Percentiles rank a stretch among this genome's conserved stretches.
Evolutionary conservation across 495 filamentous ascomycete species (phyloP).

Genomic region (Aspergillus cavernicola): DNA sequence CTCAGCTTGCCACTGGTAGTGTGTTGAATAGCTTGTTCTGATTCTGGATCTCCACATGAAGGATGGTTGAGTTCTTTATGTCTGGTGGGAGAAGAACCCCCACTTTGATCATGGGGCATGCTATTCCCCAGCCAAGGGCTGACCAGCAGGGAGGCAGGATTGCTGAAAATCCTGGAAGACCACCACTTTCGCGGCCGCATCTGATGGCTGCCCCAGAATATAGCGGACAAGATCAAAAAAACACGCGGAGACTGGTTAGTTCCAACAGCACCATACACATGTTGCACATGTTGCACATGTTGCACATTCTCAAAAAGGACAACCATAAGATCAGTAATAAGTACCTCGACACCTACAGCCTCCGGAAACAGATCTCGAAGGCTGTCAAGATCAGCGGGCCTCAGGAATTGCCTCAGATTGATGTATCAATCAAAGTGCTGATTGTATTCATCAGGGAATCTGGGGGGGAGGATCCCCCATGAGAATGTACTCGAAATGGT

Average conservation of each 20-base stretch:
- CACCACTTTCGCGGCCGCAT: slow-evolving; percentile 10
- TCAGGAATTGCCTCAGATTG: neutral
- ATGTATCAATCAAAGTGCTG: neutral
- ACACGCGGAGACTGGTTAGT: neutral
- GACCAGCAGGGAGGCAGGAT: neutral
- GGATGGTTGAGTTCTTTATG: neutral
- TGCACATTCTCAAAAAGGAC: neutral
- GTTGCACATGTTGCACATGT: neutral
- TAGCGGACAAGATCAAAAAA: neutral
- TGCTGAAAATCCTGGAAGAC: slow-evolving; percentile 18
- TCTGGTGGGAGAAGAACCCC: slow-evolving; percentile 13
- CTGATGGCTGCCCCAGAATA: slow-evolving; percentile 11
- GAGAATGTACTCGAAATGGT: neutral
- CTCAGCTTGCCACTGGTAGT: no score
- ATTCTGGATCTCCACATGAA: neutral
- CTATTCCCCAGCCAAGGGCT: no score
- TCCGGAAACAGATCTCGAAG: neutral
- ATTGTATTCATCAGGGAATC: neutral
- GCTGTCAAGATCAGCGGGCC: neutral
- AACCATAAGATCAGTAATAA: neutral
- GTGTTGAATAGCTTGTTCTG: neutral
- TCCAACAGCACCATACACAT: neutral
- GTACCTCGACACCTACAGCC: neutral
- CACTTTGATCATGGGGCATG: slow-evolving; percentile 8
- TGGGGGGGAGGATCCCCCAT: neutral